Evolutionary conservation across 495 filamentous ascomycete species (phyloP), one percentile per base, ranked within the genome.

Genomic region (Penicillium lividum): DNA sequence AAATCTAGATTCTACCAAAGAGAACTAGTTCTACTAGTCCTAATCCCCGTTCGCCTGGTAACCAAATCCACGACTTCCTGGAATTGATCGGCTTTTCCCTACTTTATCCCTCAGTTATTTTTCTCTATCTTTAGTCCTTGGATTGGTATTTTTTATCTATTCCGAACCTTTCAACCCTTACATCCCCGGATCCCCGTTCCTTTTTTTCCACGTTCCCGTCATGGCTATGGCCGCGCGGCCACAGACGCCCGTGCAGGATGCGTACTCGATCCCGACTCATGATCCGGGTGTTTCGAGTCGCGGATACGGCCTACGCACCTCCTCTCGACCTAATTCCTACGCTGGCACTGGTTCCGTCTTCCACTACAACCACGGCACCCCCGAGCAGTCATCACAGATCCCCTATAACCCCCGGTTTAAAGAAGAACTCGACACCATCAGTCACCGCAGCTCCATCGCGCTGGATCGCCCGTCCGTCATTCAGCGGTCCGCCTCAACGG

Each of bases 381-480:
- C 70, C 22, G 76, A 40, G 16, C 22, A 80, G 10, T 55, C 72
- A 7, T 75, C 80, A 1, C 73, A 77, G 18, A 62, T 80, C 34
- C 62, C 76, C 34, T 78, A 82, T 51, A 76, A 79, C 42, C 70
- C 73, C 54, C 67, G 78, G 42, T 91, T 91, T 58, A 86, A 81
- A 57, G 89, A 92, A 68, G 87, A 92, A 62, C 86, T 87, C 75
- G 88, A 90, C 72, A 77, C 81, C 4, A 77, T 80, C 31, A 87
- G 84, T 64, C 84, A 84, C 58, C 84, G 86, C 51, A 87, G 84
- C 36, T 88, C 86, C 9, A 62, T 76, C 29, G 73, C 86, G n/a
- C 55, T 80, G 22, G 87, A 83, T 48, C 73, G 76, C 47, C 73
- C 68, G 28, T 48, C 57, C 13, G 58, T 63, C 36, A 54, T 80